A percentile compares a stretch with the other conserved stretches of the same genome.
Evolutionary conservation across 257 asterid genomes (phyloP).

Genomic region (Nicotiana knightiana): DNA sequence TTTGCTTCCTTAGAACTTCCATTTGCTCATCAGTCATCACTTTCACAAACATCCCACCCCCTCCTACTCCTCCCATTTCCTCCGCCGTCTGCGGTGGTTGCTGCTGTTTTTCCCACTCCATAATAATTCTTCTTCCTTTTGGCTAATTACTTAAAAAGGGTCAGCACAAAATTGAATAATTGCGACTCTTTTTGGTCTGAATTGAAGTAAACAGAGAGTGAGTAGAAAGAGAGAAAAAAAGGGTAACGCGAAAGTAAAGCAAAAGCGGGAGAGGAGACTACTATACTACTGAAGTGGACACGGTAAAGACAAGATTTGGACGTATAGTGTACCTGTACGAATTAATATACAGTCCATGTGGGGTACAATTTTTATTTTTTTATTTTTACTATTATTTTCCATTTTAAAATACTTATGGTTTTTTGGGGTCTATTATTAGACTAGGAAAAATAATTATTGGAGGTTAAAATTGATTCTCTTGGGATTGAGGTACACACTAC

Average conservation of each 20-base stretch:
- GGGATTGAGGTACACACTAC: background rate
- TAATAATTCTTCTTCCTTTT: background rate
- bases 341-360: background rate
- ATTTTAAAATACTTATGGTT: background rate
- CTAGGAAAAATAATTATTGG: background rate
- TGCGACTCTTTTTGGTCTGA: conserved; percentile 2
- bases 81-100: conserved; percentile 40
- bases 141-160: background rate
- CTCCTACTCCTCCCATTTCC: conserved; percentile 32
- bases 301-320: conserved; percentile 29
- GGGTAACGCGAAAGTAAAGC: conserved; percentile 47
- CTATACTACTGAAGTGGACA: background rate
- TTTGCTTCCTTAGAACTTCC: conserved; percentile 94
- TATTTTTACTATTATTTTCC: too few species aligned
- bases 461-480: background rate
- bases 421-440: conserved; percentile 4
- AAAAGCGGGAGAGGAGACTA: conserved; percentile 20
- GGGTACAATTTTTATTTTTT: background rate
- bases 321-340: background rate
- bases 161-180: conserved; percentile 4
- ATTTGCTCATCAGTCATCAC: conserved; percentile 99
- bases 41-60: conserved; percentile 58
- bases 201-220: background rate
- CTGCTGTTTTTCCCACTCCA: conserved; percentile 47
- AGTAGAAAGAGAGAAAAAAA: conserved; percentile 4